These are phyloP conservation scores for Shiraia bambusicola DNA, from an alignment of 2,329 filamentous ascomycete species.

Conservation along the genomic window DNA sequence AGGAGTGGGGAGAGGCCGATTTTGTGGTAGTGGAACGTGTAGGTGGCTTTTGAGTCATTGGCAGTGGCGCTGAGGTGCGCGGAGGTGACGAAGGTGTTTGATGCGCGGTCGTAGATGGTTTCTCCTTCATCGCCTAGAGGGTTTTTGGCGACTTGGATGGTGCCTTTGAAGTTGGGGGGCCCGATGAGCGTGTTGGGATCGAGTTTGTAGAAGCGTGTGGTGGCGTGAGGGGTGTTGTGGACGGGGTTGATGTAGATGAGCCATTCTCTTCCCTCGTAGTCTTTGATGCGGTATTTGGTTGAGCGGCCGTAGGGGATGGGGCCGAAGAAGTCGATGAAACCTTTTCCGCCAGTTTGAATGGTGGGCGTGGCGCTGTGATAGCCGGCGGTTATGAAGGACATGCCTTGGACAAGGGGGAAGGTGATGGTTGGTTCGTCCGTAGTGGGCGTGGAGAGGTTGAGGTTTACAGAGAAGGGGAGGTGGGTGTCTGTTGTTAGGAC, in stretches of 20 bases:
- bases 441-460: slow-evolving; percentile 62
- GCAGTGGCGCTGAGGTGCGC: slow-evolving; percentile 66
- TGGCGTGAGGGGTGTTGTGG: slow-evolving; percentile 55
- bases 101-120: slow-evolving; percentile 70
- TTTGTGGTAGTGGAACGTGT: slow-evolving; percentile 73
- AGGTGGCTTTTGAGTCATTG: slow-evolving; percentile 60
- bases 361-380: slow-evolving; percentile 71
- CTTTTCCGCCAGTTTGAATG: slow-evolving; percentile 69
- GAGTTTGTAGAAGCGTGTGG: slow-evolving; percentile 63
- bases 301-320: slow-evolving; percentile 61
- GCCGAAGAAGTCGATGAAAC: slow-evolving; percentile 68
- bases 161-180: slow-evolving; percentile 69
- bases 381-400: slow-evolving; percentile 79
- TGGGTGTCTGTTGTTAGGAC: slow-evolving; percentile 56
- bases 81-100: slow-evolving; percentile 71
- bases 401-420: slow-evolving; percentile 85
- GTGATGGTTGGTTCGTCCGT: slow-evolving; percentile 62
- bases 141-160: slow-evolving; percentile 81
- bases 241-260: slow-evolving; percentile 69
- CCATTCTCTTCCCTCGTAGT: slow-evolving; percentile 71
- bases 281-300: slow-evolving; percentile 71
- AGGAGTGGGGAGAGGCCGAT: slow-evolving; percentile 67
- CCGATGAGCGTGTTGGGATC: slow-evolving; percentile 68
- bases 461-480: slow-evolving; percentile 62
- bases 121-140: slow-evolving; percentile 61